A percentile compares a stretch with the other conserved stretches of the same genome.
These are phyloP conservation scores for Dryas alaskensis DNA, from an alignment of 306 rosid species.

Conservation along the genomic window DNA sequence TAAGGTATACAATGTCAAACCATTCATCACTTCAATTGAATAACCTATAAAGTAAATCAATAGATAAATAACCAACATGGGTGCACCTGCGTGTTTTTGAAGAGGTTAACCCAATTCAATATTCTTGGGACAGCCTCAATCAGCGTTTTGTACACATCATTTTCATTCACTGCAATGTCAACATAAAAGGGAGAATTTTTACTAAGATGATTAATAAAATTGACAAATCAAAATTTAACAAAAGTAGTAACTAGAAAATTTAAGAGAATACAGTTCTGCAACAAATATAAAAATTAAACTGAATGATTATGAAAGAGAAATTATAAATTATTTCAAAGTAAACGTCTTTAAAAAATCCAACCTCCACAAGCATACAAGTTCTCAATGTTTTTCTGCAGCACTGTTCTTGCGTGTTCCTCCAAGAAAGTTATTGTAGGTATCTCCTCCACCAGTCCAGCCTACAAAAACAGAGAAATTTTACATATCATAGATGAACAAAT, in stretches of 20 bases:
- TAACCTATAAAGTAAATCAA: constrained; percentile 9
- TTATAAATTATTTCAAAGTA: constrained; percentile 5
- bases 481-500: neutral
- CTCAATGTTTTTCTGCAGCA: constrained; percentile 64
- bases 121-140: constrained; percentile 70
- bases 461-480: constrained; percentile 21
- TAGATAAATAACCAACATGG: constrained; percentile 12
- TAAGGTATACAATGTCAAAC: neutral
- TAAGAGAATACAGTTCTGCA: neutral
- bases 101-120: constrained; percentile 62
- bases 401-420: constrained; percentile 60
- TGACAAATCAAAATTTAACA: constrained; percentile 10
- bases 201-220: constrained; percentile 16
- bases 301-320: neutral
- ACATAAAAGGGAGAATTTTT: constrained; percentile 19
- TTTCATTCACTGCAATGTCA: constrained; percentile 58
- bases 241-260: neutral
- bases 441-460: constrained; percentile 79
- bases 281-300: constrained; percentile 3
- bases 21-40: neutral
- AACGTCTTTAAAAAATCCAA: constrained; percentile 19
- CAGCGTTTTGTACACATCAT: constrained; percentile 57
- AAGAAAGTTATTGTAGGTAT: constrained; percentile 53
- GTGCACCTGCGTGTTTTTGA: constrained; percentile 63
- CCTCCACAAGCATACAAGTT: constrained; percentile 92